Evolutionary conservation across 1,284 basidiomycete genomes (phyloP), one percentile per base, ranked within the genome.

Genomic region (Coniophora puteana): DNA sequence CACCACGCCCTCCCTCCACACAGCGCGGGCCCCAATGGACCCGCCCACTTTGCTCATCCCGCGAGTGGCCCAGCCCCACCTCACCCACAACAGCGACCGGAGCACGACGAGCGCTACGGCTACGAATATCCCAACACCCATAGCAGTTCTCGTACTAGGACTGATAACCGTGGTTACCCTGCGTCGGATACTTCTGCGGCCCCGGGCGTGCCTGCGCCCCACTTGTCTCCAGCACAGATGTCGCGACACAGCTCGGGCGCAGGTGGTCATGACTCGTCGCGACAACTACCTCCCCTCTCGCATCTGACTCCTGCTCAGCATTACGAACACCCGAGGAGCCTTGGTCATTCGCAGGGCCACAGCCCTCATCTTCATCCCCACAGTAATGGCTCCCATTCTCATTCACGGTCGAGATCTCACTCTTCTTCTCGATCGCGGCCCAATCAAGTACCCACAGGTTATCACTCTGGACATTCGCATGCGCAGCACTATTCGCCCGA

Each of bases 211-310:
- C 59, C 63, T 22, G 67, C 66, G 25, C 66, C 73, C 27, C 74
- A 70, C 50, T 55, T 32, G 43, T 58, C 47, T 47, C 55, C 49
- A 44, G 55, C 42, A 45, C 62, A 59, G 35, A 50, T 50, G 51
- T 61, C 58, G 32, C 60, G 61, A 18, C 66, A 61, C 34, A 59
- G 65, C 40, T 65, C 67, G 22, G 55, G 52, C 36, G 60, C 67
- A 22, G 62, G 54, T 4, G n/a, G 56, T 50, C 52, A 63, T 48
- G 76, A 78, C 44, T 50, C 57, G 28, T 49, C 61, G 38, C 70
- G 71, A 44, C 72, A 72, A 51, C 63, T 75, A 27, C 74, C 74
- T 21, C 70, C 74, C 36, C 58, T 77, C 40, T 67, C 69, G 4
- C 69, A 65, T 45, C 45, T 72, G 50, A 60, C 71, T 37, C 66